A percentile compares a stretch with the other conserved stretches of the same genome.
Conservation (phyloP, 1,284 basidiomycete genomes). For the Phlebopus sp. region DNA sequence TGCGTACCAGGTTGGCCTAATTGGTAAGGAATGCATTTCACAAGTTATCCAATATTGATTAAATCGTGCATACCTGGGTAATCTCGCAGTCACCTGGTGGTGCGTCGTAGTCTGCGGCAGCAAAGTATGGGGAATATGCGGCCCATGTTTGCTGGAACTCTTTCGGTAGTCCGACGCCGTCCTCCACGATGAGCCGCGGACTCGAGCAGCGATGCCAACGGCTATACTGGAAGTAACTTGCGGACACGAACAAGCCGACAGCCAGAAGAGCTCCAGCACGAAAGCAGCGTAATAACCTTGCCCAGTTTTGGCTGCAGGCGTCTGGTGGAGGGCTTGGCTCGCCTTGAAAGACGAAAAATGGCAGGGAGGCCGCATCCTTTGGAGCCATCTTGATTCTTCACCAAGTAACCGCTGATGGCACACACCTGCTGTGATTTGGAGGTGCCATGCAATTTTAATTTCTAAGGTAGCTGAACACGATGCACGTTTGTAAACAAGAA, state of each 20-base stretch:
- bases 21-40: conserved; percentile 1
- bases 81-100: conserved; percentile 48
- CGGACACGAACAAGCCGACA: conserved; percentile 1
- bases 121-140: conserved; percentile 53
- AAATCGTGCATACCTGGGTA: conserved; percentile 42
- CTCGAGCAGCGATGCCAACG: background rate
- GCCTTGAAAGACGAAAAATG: too few relatives aligned
- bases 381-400: too few relatives aligned
- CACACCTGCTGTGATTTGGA: too few relatives aligned
- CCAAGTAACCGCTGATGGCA: too few relatives aligned
- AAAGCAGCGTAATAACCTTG: background rate
- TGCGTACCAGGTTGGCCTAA: conserved; percentile 55
- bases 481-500: too few relatives aligned
- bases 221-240: conserved; percentile 6
- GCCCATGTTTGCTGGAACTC: conserved; percentile 41
- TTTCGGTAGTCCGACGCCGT: background rate
- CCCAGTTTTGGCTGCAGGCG: too few relatives aligned
- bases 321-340: too few relatives aligned
- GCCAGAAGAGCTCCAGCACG: background rate
- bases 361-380: too few relatives aligned
- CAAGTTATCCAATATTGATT: background rate
- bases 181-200: background rate
- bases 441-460: too few relatives aligned
- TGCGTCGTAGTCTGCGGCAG: conserved; percentile 40
- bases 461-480: too few relatives aligned